Base-by-base conservation (phyloP, 148 eudicot genomes). In the Chenopodium quinoa region DNA sequence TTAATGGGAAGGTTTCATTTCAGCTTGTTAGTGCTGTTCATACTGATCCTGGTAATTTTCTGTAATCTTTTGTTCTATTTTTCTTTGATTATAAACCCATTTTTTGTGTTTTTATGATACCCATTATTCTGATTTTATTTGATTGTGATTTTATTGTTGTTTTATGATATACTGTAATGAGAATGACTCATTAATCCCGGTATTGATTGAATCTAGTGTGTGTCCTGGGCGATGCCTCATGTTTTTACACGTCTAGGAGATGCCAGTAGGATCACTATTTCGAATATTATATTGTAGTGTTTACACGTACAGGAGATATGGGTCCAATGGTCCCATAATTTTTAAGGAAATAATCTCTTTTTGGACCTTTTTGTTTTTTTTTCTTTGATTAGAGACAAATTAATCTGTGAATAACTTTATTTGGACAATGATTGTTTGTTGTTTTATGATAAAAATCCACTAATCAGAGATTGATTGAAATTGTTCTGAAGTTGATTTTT, bases 11-110 rank as follows among this genome's bases (percentile, higher is more conserved):
- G 12, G 77, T 74, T 25, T 74, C 77, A 7, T 29, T 74, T 74
- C 77, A 74, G 63, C 77, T 74, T 74, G 77, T 74, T 52, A 27
- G 60, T 74, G 77, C 77, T 74, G n/a, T 27, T 74, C 8, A 73
- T 74, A 9, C 7, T 74, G 77, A 52, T 50, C 17, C 34, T 74
- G 75, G 75, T 72, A 72, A 13, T 17, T 46, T 44, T 22, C 4
- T n/a, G 8, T 66, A 2, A 10, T 25, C 3, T 23, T 3, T 27
- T 66, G 27, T 66, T 66, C 11, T 9, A 66, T 10, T 25, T 66
- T 25, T 27, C 20, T 14, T 58, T 58, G 63, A 58, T 19, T 58
- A 58, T 14, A 17, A 58, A 58, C 63, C 22, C 63, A 17, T 0
- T 12, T 14, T 14, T 58, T 58, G 7, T 14, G 63, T 58, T 4